Base-by-base conservation (phyloP, 1,139 yeast genomes). In the Taphrina flavorubra region DNA sequence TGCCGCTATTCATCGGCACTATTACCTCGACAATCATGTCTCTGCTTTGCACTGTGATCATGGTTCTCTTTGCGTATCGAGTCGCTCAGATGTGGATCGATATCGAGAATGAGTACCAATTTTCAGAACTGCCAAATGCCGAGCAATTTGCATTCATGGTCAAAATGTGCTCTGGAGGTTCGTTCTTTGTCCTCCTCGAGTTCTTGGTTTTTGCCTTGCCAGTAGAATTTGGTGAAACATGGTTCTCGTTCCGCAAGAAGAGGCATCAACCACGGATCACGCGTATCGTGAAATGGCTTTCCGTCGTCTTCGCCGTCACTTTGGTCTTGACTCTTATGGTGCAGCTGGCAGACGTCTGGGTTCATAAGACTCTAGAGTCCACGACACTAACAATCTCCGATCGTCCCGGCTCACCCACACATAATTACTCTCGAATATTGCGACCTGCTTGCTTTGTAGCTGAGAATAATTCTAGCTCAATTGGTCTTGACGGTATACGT, bases 141-240 rank as follows among this genome's bases (percentile, higher is more conserved):
- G 60, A 56, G 13, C 60, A 56, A 20, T 56, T 56, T 39, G 60
- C 60, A 14, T 42, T 56, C 47, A 56, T 56, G 60, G 37, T 56
- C 46, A 56, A 56, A 34, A 56, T 56, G 60, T 56, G 60, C 60
- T 37, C 47, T 20, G 60, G 60, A 25, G 60, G 60, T 3, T 56
- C 60, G 2, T 42, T 56, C 47, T 56, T 37, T 39, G 60, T 56
- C 47, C n/a, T 56, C 31, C 44, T 56, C 14, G 60, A 56, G 44
- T 56, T n/a, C 8, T 18, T 56, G 13, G n/a, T 56, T 8, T 56
- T 56, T 56, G 60, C 34, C 34, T 16, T 42, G 34, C 60, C 60
- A 8, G n/a, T 56, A 11, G 49, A 56, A 46, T 10, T 37, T 11
- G 34, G 16, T 7, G 16, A 36, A 18, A 25, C 49, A 18, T 39